phyloP scores from a whole-genome alignment of 805 yeast genomes.

The Lipomyces mesembrius region DNA sequence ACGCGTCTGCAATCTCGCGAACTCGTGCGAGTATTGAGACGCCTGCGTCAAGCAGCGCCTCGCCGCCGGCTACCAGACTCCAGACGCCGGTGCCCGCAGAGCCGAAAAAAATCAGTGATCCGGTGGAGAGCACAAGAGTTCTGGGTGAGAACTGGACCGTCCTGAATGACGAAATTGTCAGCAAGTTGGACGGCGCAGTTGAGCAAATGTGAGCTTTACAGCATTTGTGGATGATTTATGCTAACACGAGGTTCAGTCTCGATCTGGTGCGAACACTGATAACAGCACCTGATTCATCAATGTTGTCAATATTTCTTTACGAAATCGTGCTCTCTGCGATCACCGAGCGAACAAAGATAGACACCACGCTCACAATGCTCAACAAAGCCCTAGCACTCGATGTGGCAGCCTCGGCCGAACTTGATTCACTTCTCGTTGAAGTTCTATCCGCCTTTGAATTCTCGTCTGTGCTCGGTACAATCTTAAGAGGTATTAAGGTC shows the following conservation, averaged over 20 bases:
- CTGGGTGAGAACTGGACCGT: constrained; percentile 17
- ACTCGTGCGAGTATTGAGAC: constrained; percentile 5
- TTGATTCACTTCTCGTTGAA: constrained; percentile 25
- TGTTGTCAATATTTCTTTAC: constrained; percentile 15
- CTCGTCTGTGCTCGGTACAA: constrained; percentile 19
- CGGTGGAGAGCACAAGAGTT: neutral
- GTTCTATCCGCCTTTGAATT: constrained; percentile 19
- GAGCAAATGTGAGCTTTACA: constrained; percentile 10
- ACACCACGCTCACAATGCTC: constrained; percentile 7
- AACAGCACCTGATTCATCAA: constrained; percentile 8
- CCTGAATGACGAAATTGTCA: constrained; percentile 13
- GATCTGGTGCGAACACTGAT: neutral
- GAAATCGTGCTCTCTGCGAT: constrained; percentile 24
- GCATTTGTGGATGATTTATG: neutral
- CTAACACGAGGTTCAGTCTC: neutral
- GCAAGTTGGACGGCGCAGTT: neutral
- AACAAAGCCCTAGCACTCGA: constrained; percentile 11
- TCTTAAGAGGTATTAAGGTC: constrained; percentile 38
- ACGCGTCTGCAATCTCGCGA: neutral
- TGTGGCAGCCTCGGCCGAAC: neutral
- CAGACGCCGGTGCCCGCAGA: constrained; percentile 4
- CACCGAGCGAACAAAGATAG: constrained; percentile 12
- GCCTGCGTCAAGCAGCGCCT: constrained; percentile 1
- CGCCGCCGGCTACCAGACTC: neutral
- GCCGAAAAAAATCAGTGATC: too few relatives aligned